phyloP scores from a whole-genome alignment of 495 filamentous ascomycete species.

The Aspergillus campestris region DNA sequence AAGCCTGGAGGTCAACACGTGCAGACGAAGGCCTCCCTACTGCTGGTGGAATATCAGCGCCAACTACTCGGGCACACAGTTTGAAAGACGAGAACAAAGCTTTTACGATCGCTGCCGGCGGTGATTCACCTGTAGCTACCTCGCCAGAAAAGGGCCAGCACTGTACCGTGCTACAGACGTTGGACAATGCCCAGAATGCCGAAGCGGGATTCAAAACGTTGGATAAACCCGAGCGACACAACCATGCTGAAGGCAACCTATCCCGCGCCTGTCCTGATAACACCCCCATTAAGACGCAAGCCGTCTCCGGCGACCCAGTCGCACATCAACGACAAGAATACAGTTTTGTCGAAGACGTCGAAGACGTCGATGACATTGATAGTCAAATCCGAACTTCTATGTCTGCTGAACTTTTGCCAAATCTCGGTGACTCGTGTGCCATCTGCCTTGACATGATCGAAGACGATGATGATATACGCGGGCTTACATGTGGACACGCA shows the following conservation, averaged over 20 bases:
- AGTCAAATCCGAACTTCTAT: constrained; percentile 78
- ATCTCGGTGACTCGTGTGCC: constrained; percentile 90
- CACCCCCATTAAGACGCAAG: constrained; percentile 3
- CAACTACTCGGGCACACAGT: constrained; percentile 33
- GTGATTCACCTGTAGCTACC: constrained; percentile 6
- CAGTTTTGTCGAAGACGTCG: constrained; percentile 48
- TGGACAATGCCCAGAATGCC: not conserved
- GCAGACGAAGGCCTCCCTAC: constrained; percentile 77
- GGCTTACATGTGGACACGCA: constrained; percentile 89
- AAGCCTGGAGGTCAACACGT: constrained; percentile 79
- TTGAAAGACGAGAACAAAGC: constrained; percentile 13
- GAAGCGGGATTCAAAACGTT: not conserved
- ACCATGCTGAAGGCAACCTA: no score
- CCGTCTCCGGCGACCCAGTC: constrained; percentile 1
- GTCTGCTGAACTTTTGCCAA: constrained; percentile 71
- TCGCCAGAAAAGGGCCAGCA: constrained; percentile 10
- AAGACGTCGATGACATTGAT: constrained; percentile 77
- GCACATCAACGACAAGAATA: constrained; percentile 1
- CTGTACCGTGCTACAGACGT: no score
- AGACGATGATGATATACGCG: constrained; percentile 91
- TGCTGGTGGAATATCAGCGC: constrained; percentile 73
- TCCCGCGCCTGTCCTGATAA: not conserved
- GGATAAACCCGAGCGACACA: no score
- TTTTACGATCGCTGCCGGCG: constrained; percentile 5
- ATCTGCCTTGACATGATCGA: constrained; percentile 94